Base-by-base conservation (phyloP, 805 yeast species). In the Myxozyma kluyveri region DNA sequence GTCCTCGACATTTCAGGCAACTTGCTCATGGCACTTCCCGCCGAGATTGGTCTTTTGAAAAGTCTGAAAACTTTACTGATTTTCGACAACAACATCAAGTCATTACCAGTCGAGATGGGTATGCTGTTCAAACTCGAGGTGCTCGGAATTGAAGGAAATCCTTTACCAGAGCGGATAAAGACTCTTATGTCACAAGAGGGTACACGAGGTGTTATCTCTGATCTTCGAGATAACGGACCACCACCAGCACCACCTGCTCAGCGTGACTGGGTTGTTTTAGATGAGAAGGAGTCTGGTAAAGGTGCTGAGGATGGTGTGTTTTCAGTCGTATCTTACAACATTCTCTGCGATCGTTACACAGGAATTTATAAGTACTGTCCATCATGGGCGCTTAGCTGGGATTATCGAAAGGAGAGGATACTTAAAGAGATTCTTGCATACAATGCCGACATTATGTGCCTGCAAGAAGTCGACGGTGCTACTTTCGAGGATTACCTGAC, bases 371-470 rank as follows among this genome's bases (percentile, higher is more conserved):
- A 86, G 63, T 91, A 87, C 67, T 89, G 98, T 1, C 98, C 98
- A 21, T 81, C 95, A 1, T 93, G 99, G 98, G 99, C 98, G 2
- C 77, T 93, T 57, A 81, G 82, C 47, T 91, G 98, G 98, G 86
- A 86, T 10, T 89, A 84, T 70, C 84, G 99, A 69, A 80, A 85
- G 64, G 83, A 86, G 55, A 74, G 80, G 37, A 75, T 93, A 58
- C 81, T 82, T 50, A 81, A 84, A 56, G 96, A 93, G 67, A 76
- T 93, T 14, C 63, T 82, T 40, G 73, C 75, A 10, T 77, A 74
- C 59, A 76, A 79, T 50, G 78, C 90, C 23, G 97, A 93, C 68
- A 75, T 93, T 33, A 69, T 93, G 21, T 90, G 98, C 74, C 73
- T 93, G 70, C 99, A 93, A 74, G 99, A 93, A 70, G 97, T 93